Evolutionary conservation across 192 early-diverging fungal species (phyloP).

Genomic region (Physocladia obscura): DNA sequence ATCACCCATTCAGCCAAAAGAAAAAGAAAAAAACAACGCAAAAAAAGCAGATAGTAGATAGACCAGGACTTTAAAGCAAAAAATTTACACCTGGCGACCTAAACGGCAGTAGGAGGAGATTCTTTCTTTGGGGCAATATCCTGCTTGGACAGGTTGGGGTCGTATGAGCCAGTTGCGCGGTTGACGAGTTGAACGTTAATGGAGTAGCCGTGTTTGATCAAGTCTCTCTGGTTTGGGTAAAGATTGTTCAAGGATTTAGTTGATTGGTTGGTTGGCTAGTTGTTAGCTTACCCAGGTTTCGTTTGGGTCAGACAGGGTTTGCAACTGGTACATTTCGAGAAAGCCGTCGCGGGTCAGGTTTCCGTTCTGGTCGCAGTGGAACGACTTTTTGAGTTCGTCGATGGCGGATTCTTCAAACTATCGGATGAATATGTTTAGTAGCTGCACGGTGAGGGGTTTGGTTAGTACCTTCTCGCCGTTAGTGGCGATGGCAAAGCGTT

Average conservation of each 20-base stretch:
- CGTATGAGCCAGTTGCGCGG: conserved; percentile 13
- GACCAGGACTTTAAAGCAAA: background rate
- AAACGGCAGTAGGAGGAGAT: too few species aligned
- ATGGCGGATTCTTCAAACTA: conserved; percentile 42
- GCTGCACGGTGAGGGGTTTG: background rate
- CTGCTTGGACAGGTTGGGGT: conserved; percentile 3
- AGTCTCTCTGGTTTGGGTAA: conserved; percentile 31
- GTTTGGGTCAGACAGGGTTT: conserved; percentile 30
- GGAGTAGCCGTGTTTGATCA: conserved; percentile 38
- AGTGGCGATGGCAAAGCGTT: conserved; percentile 56
- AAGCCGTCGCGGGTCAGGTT: conserved; percentile 70
- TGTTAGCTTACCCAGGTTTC: conserved; percentile 31
- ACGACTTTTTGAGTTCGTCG: conserved; percentile 66
- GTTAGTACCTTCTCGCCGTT: conserved; percentile 56
- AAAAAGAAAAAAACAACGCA: background rate
- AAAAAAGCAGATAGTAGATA: background rate
- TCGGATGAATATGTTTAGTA: background rate
- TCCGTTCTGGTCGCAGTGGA: conserved; percentile 66
- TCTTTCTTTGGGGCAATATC: background rate
- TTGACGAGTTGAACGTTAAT: conserved; percentile 21
- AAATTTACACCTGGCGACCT: too few species aligned
- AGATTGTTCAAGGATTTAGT: too few species aligned
- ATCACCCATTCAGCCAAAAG: background rate
- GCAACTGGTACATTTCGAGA: conserved; percentile 73
- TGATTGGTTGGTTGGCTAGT: too few species aligned